A percentile compares a stretch with the other conserved stretches of the same genome.
phyloP scores from a whole-genome alignment of 495 filamentous ascomycete species.

The Margaritispora aquatica region DNA sequence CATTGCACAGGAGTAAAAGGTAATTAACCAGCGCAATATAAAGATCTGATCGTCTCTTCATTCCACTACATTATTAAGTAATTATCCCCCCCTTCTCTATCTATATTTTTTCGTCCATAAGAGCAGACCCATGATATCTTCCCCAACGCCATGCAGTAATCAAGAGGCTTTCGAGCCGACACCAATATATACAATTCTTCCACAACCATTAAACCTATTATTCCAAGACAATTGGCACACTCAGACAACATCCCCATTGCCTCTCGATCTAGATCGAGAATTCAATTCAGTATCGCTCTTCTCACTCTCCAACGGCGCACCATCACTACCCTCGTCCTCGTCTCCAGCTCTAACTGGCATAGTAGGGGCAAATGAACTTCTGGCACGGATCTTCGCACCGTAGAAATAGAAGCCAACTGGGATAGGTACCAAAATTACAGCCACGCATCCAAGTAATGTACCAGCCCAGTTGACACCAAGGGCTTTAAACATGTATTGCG shows the following conservation, averaged over 20 bases:
- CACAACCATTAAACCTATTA: not conserved
- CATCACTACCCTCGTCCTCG: constrained; percentile 14
- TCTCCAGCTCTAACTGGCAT: constrained; percentile 12
- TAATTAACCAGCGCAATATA: too few species aligned
- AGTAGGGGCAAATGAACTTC: constrained; percentile 64
- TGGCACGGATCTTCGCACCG: constrained; percentile 57
- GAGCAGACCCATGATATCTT: not conserved
- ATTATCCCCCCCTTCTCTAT: too few species aligned
- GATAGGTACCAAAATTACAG: constrained; percentile 63
- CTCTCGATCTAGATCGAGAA: not conserved
- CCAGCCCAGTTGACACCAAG: constrained; percentile 74
- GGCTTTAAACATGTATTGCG: constrained; percentile 69
- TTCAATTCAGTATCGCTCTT: not conserved
- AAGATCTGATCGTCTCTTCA: too few species aligned
- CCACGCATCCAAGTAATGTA: constrained; percentile 71
- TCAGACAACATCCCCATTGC: constrained; percentile 7
- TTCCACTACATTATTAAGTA: too few species aligned
- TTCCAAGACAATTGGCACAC: not conserved
- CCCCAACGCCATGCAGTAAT: not conserved
- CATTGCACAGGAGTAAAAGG: too few species aligned
- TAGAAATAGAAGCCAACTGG: constrained; percentile 61
- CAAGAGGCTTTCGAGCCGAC: not conserved
- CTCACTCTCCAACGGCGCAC: not conserved
- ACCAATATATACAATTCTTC: not conserved
- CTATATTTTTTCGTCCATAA: too few species aligned